Base-by-base conservation (phyloP, 306 rosid genomes). In the Casuarina cunninghamiana region DNA sequence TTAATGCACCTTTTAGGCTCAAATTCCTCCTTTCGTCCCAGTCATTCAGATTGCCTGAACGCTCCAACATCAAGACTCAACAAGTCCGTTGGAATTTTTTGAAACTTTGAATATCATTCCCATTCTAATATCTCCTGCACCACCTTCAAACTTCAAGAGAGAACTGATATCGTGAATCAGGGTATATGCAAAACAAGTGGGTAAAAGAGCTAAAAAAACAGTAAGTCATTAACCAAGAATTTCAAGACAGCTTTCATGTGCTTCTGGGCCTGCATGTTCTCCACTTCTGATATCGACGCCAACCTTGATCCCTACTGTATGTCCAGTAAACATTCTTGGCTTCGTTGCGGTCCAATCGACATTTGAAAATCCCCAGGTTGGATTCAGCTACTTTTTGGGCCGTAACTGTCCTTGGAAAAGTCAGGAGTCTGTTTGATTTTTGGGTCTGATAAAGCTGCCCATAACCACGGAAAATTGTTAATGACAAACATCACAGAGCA, bases 1-100 rank as follows among this genome's bases (percentile, higher is more conserved):
- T 35, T 77, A 38, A 69, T 12, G 75, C 43, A 37, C 7, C 15
- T 80, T 84, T 48, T 70, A n/a, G 38, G n/a, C 45, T 60, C 58
- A 51, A 37, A 32, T 42, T 43, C 53, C 45, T 51, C 81, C 57
- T 77, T 1, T 26, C 53, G 51, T 12, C 37, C 2, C 51, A 10
- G 51, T 66, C 17, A 44, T 16, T 67, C 53, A 10, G 39, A 6
- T 69, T 19, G 53, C 7, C 3, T n/a, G 1, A 12, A 37, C 79
- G 41, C 60, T 43, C 35, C 5, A 42, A 32, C 70, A 60, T 10
- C 32, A 19, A 10, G 39, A 16, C 42, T 37, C 69, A 37, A 38
- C 69, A 37, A 32, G 69, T 62, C 69, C 43, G 44, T 37, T 5
- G 44, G 13, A 13, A 35, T 13, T 4, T 2, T 11, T 5, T 13